A percentile compares a stretch with the other conserved stretches of the same genome.
phyloP scores from a whole-genome alignment of 805 yeast species.

The Kodamaea lidongshanica region DNA sequence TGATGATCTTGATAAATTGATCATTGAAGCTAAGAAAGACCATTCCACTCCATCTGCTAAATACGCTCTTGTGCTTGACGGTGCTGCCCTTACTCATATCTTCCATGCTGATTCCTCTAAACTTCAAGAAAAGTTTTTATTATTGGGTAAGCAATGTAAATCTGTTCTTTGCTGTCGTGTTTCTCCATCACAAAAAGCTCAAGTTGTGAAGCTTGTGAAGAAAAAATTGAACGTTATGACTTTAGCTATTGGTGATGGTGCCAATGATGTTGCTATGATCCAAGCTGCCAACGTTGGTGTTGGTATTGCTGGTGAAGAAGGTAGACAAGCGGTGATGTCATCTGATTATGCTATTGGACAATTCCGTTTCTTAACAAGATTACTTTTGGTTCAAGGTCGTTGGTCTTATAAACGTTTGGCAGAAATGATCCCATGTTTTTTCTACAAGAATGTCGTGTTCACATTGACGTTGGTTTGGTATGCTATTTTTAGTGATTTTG shows the following conservation, averaged over 20 bases:
- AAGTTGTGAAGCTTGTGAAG: conserved; percentile 76
- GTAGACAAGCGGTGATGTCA: conserved; percentile 84
- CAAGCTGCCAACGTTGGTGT: conserved; percentile 85
- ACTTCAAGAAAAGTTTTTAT: conserved; percentile 45
- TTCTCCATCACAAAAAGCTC: conserved; percentile 82
- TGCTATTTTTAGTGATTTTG: conserved; percentile 67
- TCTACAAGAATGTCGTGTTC: conserved; percentile 73
- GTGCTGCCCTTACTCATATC: conserved; percentile 59
- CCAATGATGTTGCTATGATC: conserved; percentile 87
- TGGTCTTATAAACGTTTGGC: conserved; percentile 80
- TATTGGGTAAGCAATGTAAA: conserved; percentile 72
- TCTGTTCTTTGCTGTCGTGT: conserved; percentile 85
- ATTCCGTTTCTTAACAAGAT: conserved; percentile 62
- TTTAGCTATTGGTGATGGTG: conserved; percentile 82
- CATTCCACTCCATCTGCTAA: conserved; percentile 67
- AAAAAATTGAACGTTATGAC: conserved; percentile 75
- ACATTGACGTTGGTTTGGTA: conserved; percentile 74
- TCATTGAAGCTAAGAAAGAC: conserved; percentile 43
- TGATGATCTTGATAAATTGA: conserved; percentile 28
- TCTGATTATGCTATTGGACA: conserved; percentile 85
- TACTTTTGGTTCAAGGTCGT: conserved; percentile 73
- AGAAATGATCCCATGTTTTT: conserved; percentile 80
- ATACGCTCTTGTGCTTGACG: conserved; percentile 70
- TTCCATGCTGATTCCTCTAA: conserved; percentile 32
- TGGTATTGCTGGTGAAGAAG: conserved; percentile 90